Percentiles rank a stretch among this genome's conserved stretches.
Evolutionary conservation across 2,329 filamentous ascomycete genomes (phyloP).

Genomic region (Colletotrichum nymphaeae): DNA sequence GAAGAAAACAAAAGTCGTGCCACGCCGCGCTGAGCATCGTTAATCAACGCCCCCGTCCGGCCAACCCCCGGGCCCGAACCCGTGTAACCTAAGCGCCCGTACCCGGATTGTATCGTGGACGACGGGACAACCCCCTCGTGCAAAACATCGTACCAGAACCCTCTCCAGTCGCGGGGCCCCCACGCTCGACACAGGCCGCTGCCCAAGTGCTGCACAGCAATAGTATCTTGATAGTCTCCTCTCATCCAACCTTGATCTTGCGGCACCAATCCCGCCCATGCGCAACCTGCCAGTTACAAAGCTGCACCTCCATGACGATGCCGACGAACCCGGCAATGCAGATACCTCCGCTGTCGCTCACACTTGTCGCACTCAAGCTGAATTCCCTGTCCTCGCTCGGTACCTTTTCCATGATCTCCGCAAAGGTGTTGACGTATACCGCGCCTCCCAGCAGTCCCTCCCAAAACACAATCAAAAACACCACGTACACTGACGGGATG

Average conservation of each 20-base stretch:
- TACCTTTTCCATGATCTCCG: constrained; percentile 89
- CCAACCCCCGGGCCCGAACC: neutral
- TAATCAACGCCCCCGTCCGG: neutral
- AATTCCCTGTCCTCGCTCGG: constrained; percentile 86
- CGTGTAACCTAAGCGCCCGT: neutral
- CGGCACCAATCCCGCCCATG: constrained; percentile 82
- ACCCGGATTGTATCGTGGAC: neutral
- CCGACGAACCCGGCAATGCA: constrained; percentile 88
- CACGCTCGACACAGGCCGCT: neutral
- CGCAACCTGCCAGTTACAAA: constrained; percentile 88
- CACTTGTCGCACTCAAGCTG: constrained; percentile 87
- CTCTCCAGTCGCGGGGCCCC: neutral
- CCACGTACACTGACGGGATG: constrained; percentile 85
- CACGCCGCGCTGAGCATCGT: neutral
- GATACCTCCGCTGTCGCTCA: constrained; percentile 92
- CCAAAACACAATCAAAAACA: constrained; percentile 91
- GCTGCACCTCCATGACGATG: constrained; percentile 82
- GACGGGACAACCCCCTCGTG: too few species aligned
- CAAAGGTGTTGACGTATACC: constrained; percentile 97
- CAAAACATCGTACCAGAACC: neutral
- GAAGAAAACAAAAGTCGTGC: neutral
- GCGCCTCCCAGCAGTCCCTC: constrained; percentile 90
- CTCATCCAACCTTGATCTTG: constrained; percentile 57
- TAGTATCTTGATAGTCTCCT: neutral
- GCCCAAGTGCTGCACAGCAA: neutral